Evolutionary conservation across 441 rosid genomes (phyloP), one percentile per base, ranked within the genome.

Genomic region (Breynia disticha): DNA sequence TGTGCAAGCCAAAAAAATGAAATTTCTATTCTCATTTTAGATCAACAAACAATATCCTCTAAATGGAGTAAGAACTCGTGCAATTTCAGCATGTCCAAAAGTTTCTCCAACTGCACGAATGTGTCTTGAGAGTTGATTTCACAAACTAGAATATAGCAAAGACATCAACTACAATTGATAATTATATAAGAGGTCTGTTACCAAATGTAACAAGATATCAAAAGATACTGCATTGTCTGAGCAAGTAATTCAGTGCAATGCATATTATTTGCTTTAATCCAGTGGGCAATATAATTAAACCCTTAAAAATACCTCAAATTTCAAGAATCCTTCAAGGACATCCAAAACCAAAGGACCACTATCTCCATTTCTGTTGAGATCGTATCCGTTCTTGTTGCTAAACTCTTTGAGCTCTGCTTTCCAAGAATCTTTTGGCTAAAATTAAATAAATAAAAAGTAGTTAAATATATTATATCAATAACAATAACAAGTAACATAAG

Each of bases 301-400:
- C 53, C 42, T 21, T 54, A 7, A 48, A 43, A 73, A 50, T 51
- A 83, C 91, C 89, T 86, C 89, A 56, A 73, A 86, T 72, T 86
- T 88, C 71, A 93, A 72, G 70, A 88, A 93, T 43, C 97, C 95
- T 84, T 93, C 88, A 57, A 93, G 95, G 64, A 86, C 96, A 71
- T 93, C 93, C 68, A 84, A 69, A 65, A 93, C 85, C 71, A 93
- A 75, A 15, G 98, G 97, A 45, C 77, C 72, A 46, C 82, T 76
- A 56, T 84, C 97, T 28, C 90, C 87, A 46, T 81, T 89, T 74
- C 84, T 76, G 75, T 79, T 78, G 57, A 82, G 81, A 66, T 88
- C 96, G 57, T 82, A 84, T 35, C 87, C 95, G 60, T 71, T 82
- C 70, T 83, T 93, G 80, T 65, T 74, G 69, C 90, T 83, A 68